Base-by-base conservation (phyloP, 495 filamentous ascomycete species). In the Tuber indicum region DNA sequence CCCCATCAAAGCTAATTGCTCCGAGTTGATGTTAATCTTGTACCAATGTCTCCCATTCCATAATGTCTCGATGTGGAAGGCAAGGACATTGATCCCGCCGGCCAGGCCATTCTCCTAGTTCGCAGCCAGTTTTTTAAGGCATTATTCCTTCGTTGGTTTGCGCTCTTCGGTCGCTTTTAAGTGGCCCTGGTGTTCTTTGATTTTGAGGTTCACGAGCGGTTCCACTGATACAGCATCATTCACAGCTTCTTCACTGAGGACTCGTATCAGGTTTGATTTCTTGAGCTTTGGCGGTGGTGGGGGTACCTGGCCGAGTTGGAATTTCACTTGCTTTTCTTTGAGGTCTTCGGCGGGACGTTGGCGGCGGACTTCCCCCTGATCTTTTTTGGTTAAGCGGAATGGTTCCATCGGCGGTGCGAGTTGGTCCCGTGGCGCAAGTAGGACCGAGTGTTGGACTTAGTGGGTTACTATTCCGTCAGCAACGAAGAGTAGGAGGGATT, bases 191-290 rank as follows among this genome's bases (percentile, higher is more conserved):
- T 90, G 8, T 43, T 95, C 94, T 58, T 91, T 91, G 70, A 99
- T 97, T 81, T 98, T 93, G 41, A 89, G 86, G 85, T 92, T 96
- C 49, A 99, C 96, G 41, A 92, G 90, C 52, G 96, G 94, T 85
- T 99, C 96, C 45, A 98, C 94, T 26, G 96, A 95, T 5, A 96
- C 98, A 14, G 96, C 96, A 84, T 99, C 96, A 81, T 97, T 97
- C 80, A 99, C 94, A 3, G 96, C 96, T 84, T 97, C 92, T 83
- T 98, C 93, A 70, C 96, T 96, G n/a, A 98, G 86, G 7, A 99
- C 96, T 71, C 94, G 91, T 95, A 99, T 98, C 74, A 98, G 87
- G 83, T 99, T 99, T 72, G 90, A 91, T 84, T 95, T 96, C 85
- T 97, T 98, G 79, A 98, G 91, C 84, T 98, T 98, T 14, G 96